Evolutionary conservation across 306 rosid genomes (phyloP).

Genomic region (Corylus heterophylla): DNA sequence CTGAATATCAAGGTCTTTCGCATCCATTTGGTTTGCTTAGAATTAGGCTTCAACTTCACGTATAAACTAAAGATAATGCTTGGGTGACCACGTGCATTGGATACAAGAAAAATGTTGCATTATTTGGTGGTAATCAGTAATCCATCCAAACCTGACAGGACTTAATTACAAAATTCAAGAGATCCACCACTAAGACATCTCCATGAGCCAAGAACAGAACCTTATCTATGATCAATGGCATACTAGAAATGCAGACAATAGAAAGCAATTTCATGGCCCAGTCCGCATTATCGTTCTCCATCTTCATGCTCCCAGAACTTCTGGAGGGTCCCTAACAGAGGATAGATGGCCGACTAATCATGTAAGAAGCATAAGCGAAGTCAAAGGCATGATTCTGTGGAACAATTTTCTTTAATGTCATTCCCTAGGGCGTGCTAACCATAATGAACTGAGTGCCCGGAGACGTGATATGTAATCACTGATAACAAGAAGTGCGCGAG

Average conservation of each 20-base stretch:
- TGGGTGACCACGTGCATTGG: no score
- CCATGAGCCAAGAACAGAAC: neutral
- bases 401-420: neutral
- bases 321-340: neutral
- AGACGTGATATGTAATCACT: slow-evolving; percentile 68
- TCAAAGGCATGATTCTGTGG: neutral
- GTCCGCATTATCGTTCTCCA: neutral
- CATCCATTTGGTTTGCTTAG: slow-evolving; percentile 29
- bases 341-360: neutral
- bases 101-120: neutral
- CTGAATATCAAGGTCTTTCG: neutral
- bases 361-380: neutral
- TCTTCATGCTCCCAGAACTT: slow-evolving; percentile 1
- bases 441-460: slow-evolving; percentile 78
- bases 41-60: slow-evolving; percentile 19
- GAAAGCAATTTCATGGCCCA: neutral
- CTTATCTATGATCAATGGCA: neutral
- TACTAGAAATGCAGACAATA: neutral
- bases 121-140: neutral
- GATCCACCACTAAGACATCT: neutral
- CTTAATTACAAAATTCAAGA: neutral
- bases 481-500: slow-evolving; percentile 69
- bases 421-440: slow-evolving; percentile 81
- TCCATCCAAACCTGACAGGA: neutral
- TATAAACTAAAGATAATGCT: neutral